Evolutionary conservation across 2,329 filamentous ascomycete species (phyloP).

Genomic region (Aspergillus neotritici): DNA sequence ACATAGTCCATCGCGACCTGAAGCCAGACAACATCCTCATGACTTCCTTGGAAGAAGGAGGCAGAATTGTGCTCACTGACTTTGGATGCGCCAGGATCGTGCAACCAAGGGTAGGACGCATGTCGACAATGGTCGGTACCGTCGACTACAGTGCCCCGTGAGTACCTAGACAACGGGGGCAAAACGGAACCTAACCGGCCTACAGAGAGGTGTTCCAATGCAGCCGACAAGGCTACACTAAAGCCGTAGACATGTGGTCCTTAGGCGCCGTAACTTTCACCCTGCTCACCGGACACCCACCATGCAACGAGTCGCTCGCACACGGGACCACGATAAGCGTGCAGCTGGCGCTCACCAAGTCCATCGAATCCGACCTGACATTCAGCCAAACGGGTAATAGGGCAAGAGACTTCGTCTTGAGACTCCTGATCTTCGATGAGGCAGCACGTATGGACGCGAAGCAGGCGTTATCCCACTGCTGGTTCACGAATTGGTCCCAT

Average conservation of each 20-base stretch:
- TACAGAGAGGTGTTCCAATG: slow-evolving; percentile 22
- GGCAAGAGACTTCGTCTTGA: slow-evolving; percentile 50
- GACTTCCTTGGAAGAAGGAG: slow-evolving; percentile 47
- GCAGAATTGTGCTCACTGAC: slow-evolving; percentile 55
- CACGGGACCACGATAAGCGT: slow-evolving; percentile 38
- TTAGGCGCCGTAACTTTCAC: slow-evolving; percentile 51
- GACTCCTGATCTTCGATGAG: slow-evolving; percentile 48
- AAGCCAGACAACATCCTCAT: slow-evolving; percentile 61
- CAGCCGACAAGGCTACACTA: slow-evolving; percentile 46
- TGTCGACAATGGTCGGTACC: slow-evolving; percentile 53
- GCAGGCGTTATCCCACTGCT: slow-evolving; percentile 50
- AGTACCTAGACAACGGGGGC: slow-evolving; percentile 24
- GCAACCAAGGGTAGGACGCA: slow-evolving; percentile 34
- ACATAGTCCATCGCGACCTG: slow-evolving; percentile 57
- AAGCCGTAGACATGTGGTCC: slow-evolving; percentile 58
- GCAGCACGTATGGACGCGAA: slow-evolving; percentile 46
- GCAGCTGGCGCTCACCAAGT: too few species aligned
- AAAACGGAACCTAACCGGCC: slow-evolving; percentile 1
- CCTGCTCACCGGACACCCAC: slow-evolving; percentile 47
- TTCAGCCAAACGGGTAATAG: slow-evolving; percentile 42
- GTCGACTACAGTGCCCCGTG: slow-evolving; percentile 55
- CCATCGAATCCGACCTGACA: slow-evolving; percentile 37
- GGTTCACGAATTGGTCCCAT: slow-evolving; percentile 52
- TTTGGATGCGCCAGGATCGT: slow-evolving; percentile 51
- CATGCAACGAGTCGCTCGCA: slow-evolving; percentile 42